Evolutionary conservation across 192 early-diverging fungal species (phyloP), one percentile per base, ranked within the genome.

Genomic region (Backusella australiensis): DNA sequence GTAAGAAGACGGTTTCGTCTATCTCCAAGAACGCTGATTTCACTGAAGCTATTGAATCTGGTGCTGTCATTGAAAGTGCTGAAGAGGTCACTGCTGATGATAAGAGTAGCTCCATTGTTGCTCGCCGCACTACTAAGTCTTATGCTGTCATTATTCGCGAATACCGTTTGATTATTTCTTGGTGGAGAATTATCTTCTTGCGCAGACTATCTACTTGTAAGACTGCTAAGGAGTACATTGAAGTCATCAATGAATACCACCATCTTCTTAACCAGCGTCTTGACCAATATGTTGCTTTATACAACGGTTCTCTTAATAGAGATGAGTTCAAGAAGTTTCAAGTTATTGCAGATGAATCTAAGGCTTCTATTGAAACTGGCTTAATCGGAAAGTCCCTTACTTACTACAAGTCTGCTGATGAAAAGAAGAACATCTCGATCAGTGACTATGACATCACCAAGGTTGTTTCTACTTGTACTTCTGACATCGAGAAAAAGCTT

Each of bases 141-240:
- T 56, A 42, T 4, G 8, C 26, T n/a, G 35, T 42, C 3, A 59
- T 76, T 26, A 21, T 69, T 14, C 42, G 34, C 26, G 75, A 76
- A 17, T 53, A 42, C 21, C 41, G 68, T 26, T 26, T 70, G 9
- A 52, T 76, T 35, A 29, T 70, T 38, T 41, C 67, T 6, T 66
- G 63, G 34, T 76, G 75, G 75, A 46, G 34, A 39, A 76, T 70
- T 29, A 59, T 49, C 1, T 63, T 76, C 39, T 70, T 70, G 4
- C 75, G 52, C 36, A 68, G 75, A 41, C 34, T 76, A 9, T n/a
- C 38, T 17, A 49, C 14, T 6, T 76, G 75, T 34, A 67, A 35
- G n/a, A 76, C 75, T 26, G 36, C 69, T 2, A 38, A 76, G 36
- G 67, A 69, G 23, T 76, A 56, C 44, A 36, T 38, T 32, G n/a